Percentiles rank a stretch among this genome's conserved stretches.
Evolutionary conservation across 208 protist species (phyloP).

Genomic region (Leishmania gerbilli): DNA sequence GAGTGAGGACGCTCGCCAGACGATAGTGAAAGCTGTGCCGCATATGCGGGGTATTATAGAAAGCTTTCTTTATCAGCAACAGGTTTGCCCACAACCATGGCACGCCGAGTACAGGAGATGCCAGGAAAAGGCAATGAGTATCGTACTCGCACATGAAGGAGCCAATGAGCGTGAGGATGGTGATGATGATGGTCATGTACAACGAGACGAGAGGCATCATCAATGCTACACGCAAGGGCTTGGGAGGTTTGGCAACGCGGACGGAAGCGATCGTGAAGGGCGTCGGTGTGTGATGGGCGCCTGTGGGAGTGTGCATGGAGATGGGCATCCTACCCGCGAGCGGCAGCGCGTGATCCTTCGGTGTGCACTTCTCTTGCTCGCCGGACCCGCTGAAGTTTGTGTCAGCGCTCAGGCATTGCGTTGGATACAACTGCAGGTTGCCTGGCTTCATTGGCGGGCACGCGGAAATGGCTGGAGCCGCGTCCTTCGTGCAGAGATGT

Average conservation of each 20-base stretch:
- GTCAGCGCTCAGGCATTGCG: background rate
- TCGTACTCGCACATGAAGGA: constrained; percentile 47
- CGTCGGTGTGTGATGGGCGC: too few relatives aligned
- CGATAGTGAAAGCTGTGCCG: constrained; percentile 14
- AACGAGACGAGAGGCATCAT: constrained; percentile 30
- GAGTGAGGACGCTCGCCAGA: constrained; percentile 23
- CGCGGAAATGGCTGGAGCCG: background rate
- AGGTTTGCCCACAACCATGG: constrained; percentile 41
- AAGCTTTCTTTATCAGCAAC: constrained; percentile 12
- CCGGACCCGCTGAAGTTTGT: background rate
- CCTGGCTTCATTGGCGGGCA: background rate
- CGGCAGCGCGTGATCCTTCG: background rate
- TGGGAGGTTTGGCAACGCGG: background rate
- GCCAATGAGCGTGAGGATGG: constrained; percentile 29
- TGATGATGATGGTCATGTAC: constrained; percentile 29
- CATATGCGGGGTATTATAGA: constrained; percentile 5
- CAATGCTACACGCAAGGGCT: background rate
- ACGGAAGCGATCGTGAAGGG: background rate
- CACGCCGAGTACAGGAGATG: constrained; percentile 36
- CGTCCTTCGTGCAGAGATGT: background rate
- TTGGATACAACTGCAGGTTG: background rate
- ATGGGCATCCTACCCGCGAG: background rate
- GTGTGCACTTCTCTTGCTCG: background rate
- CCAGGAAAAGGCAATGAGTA: constrained; percentile 43
- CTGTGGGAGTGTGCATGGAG: too few relatives aligned